Evolutionary conservation across 2,329 filamentous ascomycete species (phyloP).

Genomic region (Alternaria dauci): DNA sequence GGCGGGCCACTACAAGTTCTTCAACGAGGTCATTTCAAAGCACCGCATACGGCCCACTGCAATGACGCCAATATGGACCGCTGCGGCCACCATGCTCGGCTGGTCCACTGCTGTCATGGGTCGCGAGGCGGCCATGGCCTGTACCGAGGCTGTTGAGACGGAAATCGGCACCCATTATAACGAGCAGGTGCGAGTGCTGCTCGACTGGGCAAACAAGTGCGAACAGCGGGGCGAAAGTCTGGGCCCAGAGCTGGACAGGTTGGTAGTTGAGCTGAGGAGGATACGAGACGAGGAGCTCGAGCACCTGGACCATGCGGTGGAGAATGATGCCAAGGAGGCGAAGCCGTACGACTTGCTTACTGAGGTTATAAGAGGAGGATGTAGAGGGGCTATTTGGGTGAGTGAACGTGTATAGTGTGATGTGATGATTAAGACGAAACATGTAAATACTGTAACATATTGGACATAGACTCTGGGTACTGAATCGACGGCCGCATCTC

Average conservation of each 20-base stretch:
- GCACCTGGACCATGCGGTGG: conserved; percentile 93
- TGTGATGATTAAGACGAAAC: not conserved
- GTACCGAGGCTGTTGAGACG: conserved; percentile 97
- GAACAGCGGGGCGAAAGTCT: conserved; percentile 80
- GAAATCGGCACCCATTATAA: conserved; percentile 98
- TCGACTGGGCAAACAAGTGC: conserved; percentile 82
- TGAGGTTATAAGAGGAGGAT: conserved; percentile 86
- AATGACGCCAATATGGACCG: conserved; percentile 89
- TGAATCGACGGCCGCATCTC: not conserved
- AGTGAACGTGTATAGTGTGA: conserved; percentile 66
- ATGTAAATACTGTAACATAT: conserved; percentile 13
- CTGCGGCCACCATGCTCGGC: conserved; percentile 80
- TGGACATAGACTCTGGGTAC: not conserved
- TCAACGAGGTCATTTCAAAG: conserved; percentile 81
- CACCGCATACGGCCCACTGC: conserved; percentile 92
- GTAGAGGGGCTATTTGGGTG: conserved; percentile 90
- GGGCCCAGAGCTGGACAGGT: conserved; percentile 75
- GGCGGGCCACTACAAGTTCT: conserved; percentile 82
- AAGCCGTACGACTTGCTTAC: conserved; percentile 89
- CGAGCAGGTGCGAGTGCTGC: conserved; percentile 80
- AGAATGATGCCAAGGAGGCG: conserved; percentile 90
- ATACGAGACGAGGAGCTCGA: conserved; percentile 97
- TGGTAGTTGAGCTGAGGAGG: conserved; percentile 77
- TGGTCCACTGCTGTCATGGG: conserved; percentile 91
- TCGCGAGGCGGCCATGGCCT: conserved; percentile 95